Evolutionary conservation across 805 yeast species (phyloP).

Genomic region (Saccharomycopsis oosterbeekiorum): DNA sequence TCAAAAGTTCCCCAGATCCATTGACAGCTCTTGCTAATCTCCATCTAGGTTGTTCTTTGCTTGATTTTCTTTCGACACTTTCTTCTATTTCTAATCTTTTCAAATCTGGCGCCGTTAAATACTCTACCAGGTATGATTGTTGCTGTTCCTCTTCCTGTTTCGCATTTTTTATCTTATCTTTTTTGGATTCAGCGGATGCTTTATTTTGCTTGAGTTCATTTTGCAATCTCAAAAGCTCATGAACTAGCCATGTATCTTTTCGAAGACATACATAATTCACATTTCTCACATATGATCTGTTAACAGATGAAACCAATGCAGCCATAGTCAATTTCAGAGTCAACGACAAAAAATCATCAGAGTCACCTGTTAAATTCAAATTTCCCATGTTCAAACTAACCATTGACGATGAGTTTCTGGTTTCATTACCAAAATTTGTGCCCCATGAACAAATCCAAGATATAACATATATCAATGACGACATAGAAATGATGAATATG

Average conservation of each 20-base stretch:
- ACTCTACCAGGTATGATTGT: not conserved
- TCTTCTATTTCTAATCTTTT: not conserved
- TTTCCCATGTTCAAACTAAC: slow-evolving; percentile 26
- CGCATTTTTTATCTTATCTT: slow-evolving; percentile 2
- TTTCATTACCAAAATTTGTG: slow-evolving; percentile 25
- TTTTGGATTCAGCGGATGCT: slow-evolving; percentile 9
- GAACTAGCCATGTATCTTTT: slow-evolving; percentile 30
- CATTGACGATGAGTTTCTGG: slow-evolving; percentile 20
- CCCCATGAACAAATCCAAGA: slow-evolving; percentile 51
- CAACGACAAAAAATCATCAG: slow-evolving; percentile 61
- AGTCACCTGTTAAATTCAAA: slow-evolving; percentile 27
- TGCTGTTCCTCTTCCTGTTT: not conserved
- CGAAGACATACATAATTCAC: slow-evolving; percentile 39
- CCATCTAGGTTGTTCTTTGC: not conserved
- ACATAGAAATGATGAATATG: slow-evolving; percentile 37
- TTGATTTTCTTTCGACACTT: not conserved
- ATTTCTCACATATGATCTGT: slow-evolving; percentile 55
- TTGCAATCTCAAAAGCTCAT: slow-evolving; percentile 21
- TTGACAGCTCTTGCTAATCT: not conserved
- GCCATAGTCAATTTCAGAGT: slow-evolving; percentile 50
- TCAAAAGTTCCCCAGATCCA: not conserved
- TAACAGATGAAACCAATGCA: slow-evolving; percentile 58
- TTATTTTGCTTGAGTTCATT: slow-evolving; percentile 21
- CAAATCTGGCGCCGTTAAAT: not conserved
- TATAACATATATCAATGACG: slow-evolving; percentile 42